Evolutionary conservation across 352 stramenopile species (phyloP).

Genomic region (Phytopythium montanum): DNA sequence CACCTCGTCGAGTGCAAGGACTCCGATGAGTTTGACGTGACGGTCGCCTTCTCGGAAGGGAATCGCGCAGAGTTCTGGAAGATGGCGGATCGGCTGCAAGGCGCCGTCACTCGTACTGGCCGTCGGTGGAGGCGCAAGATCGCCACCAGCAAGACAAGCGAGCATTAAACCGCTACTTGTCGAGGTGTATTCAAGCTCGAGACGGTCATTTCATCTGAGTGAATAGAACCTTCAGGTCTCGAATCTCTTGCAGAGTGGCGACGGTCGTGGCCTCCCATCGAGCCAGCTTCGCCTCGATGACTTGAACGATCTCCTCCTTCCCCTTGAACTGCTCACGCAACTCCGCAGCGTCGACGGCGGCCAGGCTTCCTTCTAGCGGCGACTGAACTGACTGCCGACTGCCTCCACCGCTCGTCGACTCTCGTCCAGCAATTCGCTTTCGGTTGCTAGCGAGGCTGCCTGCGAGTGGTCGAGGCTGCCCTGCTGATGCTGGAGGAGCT

Average conservation of each 20-base stretch:
- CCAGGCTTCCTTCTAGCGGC: conserved; percentile 24
- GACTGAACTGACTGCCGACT: conserved; percentile 30
- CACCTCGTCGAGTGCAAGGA: conserved; percentile 15
- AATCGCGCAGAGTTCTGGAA: conserved; percentile 66
- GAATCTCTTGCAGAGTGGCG: conserved; percentile 64
- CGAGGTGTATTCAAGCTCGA: background rate
- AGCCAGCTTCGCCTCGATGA: conserved; percentile 60
- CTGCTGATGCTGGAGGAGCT: conserved; percentile 14
- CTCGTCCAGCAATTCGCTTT: conserved; percentile 29
- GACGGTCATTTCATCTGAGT: conserved; percentile 25
- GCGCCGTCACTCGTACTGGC: conserved; percentile 49
- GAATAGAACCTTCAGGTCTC: conserved; percentile 66
- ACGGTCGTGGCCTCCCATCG: conserved; percentile 63
- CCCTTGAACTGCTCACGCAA: conserved; percentile 34
- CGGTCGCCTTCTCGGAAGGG: conserved; percentile 45
- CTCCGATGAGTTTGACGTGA: conserved; percentile 28
- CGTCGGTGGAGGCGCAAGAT: conserved; percentile 62
- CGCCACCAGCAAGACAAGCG: conserved; percentile 29
- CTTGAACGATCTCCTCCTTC: conserved; percentile 31
- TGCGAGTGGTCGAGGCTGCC: conserved; percentile 22
- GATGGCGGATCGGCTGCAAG: conserved; percentile 50
- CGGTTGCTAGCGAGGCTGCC: conserved; percentile 64
- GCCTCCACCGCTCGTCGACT: conserved; percentile 9
- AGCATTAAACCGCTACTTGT: background rate
- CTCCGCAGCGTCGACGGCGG: conserved; percentile 12